phyloP scores from a whole-genome alignment of 768 basidiomycete species.

The Asterophora lycoperdoides region DNA sequence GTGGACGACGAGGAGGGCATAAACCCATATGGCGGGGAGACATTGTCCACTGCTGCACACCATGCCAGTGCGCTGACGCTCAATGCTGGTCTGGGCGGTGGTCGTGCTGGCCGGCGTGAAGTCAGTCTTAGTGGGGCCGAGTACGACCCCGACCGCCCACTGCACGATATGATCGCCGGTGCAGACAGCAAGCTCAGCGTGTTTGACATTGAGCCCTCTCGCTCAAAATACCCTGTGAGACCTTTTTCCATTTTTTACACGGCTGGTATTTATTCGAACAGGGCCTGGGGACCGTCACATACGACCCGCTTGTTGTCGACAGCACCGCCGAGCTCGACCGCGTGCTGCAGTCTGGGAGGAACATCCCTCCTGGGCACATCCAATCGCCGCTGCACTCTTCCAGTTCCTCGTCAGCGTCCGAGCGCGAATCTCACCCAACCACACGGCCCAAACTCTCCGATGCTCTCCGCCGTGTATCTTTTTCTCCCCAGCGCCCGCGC shows the following conservation, averaged over 20 bases:
- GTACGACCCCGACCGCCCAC: conserved; percentile 80
- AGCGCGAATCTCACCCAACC: conserved; percentile 44
- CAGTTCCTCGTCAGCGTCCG: conserved; percentile 46
- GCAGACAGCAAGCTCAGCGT: conserved; percentile 53
- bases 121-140: conserved; percentile 68
- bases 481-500: conserved; percentile 75
- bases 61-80: conserved; percentile 88
- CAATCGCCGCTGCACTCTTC: conserved; percentile 45
- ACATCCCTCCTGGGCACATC: conserved; percentile 36
- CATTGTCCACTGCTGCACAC: conserved; percentile 80
- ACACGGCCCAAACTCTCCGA: conserved; percentile 66
- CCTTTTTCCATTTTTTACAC: not conserved
- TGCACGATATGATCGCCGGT: conserved; percentile 67
- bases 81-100: conserved; percentile 72
- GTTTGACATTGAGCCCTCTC: conserved; percentile 50
- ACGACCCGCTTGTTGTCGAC: conserved; percentile 58
- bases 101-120: conserved; percentile 47
- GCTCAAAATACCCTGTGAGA: conserved; percentile 46
- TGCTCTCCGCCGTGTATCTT: conserved; percentile 62
- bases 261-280: conserved; percentile 2
- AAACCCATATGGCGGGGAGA: conserved; percentile 62
- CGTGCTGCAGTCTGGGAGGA: conserved; percentile 48
- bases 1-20: conserved; percentile 48
- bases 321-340: conserved; percentile 60
- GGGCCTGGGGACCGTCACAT: conserved; percentile 34